Evolutionary conservation across 163 green algal species (phyloP), one percentile per base, ranked within the genome.

Genomic region (Smithsoniella earleae): DNA sequence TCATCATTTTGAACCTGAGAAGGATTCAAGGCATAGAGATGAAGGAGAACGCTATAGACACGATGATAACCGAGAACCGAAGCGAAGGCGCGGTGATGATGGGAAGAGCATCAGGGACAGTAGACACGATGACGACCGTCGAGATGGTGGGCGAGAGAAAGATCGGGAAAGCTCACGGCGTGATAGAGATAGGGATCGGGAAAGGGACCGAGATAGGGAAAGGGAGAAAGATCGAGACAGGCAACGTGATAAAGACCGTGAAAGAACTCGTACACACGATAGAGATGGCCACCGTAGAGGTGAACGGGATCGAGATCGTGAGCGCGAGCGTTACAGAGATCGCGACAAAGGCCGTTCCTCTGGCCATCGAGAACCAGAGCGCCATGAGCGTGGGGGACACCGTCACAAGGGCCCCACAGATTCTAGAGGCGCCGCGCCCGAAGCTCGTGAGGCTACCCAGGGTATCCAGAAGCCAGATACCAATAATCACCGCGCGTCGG

Each of bases 81-180:
- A n/a, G n/a, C n/a, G n/a, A n/a, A n/a, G n/a, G n/a, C n/a, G n/a
- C n/a, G n/a, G n/a, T n/a, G n/a, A n/a, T n/a, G n/a, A n/a, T n/a
- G n/a, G n/a, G n/a, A n/a, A n/a, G n/a, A n/a, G n/a, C n/a, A n/a
- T n/a, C n/a, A n/a, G n/a, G n/a, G n/a, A n/a, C n/a, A n/a, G n/a
- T n/a, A n/a, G n/a, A n/a, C n/a, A 76, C 33, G n/a, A 66, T 10
- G 58, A 78, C 5, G 78, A 83, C 28, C 22, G 77, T 54, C 65
- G 75, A 25, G 75, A 77, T 4, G 2, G 77, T 1, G 79, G 81
- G 18, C 73, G 79, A 13, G 76, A 83, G 22, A 6, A 82, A 30
- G 76, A 86, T 73, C 37, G 82, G 36, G 81, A 81, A 36, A 3
- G 80, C 18, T 40, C 69, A 2, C n/a, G 66, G 34, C 49, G n/a